phyloP scores from a whole-genome alignment of 495 filamentous ascomycete species.

The Melanomma pulvis-pyrius region DNA sequence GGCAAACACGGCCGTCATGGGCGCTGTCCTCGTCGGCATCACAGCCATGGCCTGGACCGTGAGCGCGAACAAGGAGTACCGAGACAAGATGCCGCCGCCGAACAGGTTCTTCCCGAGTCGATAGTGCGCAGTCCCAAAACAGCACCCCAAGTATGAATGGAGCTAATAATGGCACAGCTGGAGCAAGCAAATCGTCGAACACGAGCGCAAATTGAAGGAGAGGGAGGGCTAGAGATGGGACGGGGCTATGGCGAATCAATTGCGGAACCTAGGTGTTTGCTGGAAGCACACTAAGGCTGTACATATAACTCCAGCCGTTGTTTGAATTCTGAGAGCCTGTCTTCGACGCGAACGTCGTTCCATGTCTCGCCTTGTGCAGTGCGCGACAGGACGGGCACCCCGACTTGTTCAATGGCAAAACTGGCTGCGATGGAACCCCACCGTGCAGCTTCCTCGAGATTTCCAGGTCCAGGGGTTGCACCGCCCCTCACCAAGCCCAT shows the following conservation, averaged over 20 bases:
- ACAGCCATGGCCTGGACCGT: constrained; percentile 73
- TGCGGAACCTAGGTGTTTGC: constrained; percentile 30
- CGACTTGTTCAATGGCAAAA: constrained; percentile 93
- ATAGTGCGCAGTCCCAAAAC: constrained; percentile 63
- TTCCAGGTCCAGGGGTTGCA: constrained; percentile 41
- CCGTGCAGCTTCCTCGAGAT: constrained; percentile 68
- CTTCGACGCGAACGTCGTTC: constrained; percentile 66
- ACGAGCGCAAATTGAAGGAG: constrained; percentile 72
- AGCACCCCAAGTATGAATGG: not conserved
- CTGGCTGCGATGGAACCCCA: constrained; percentile 86
- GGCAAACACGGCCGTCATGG: constrained; percentile 84
- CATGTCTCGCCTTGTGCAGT: constrained; percentile 68
- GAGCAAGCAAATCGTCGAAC: constrained; percentile 87
- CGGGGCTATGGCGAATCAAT: constrained; percentile 1
- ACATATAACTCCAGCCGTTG: constrained; percentile 57
- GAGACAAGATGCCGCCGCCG: constrained; percentile 82
- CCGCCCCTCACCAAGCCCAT: constrained; percentile 66
- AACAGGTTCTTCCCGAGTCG: constrained; percentile 92
- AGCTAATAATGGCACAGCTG: constrained; percentile 61
- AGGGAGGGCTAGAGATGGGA: constrained; percentile 19
- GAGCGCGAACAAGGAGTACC: constrained; percentile 79
- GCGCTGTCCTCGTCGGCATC: constrained; percentile 71
- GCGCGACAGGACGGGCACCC: constrained; percentile 66
- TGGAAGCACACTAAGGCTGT: constrained; percentile 39
- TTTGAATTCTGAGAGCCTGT: constrained; percentile 42